Evolutionary conservation across 768 basidiomycete genomes (phyloP).

Genomic region (Suillus americanus): DNA sequence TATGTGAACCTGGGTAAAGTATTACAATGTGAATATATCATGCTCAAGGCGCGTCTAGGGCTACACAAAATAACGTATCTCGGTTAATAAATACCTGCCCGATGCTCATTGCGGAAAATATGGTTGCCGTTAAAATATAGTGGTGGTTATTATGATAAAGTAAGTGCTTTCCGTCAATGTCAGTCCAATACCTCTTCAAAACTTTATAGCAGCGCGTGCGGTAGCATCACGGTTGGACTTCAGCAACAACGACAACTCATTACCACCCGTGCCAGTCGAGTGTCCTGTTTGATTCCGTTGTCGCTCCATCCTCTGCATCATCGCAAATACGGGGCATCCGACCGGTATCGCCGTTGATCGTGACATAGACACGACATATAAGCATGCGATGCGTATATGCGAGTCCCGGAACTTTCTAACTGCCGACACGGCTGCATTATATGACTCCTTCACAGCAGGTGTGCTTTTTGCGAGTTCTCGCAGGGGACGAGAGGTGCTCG

Average conservation of each 20-base stretch:
- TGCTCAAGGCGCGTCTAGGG: constrained; percentile 17
- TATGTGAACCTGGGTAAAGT: constrained; percentile 5
- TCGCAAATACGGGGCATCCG: constrained; percentile 55
- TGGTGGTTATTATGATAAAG: constrained; percentile 13
- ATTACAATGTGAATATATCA: constrained; percentile 18
- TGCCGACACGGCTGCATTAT: constrained; percentile 75
- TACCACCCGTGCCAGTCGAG: constrained; percentile 88
- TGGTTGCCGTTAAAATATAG: neutral
- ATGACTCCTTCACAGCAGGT: constrained; percentile 66
- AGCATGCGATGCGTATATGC: constrained; percentile 86
- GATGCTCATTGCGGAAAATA: constrained; percentile 7
- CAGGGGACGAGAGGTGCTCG: constrained; percentile 55
- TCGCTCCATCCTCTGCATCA: constrained; percentile 48
- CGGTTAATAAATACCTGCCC: constrained; percentile 26
- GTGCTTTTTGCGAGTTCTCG: constrained; percentile 59
- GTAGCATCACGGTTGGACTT: constrained; percentile 93
- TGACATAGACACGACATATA: constrained; percentile 88
- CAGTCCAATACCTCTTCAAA: constrained; percentile 21
- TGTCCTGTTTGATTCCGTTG: constrained; percentile 46
- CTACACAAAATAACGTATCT: constrained; percentile 23
- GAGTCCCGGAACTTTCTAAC: constrained; percentile 82
- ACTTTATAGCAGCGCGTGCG: constrained; percentile 53
- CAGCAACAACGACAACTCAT: constrained; percentile 73
- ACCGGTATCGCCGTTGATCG: constrained; percentile 49
- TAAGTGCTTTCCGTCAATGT: neutral